These are phyloP conservation scores for Sedum album DNA, from an alignment of 164 flowering plant species.

Conservation along the genomic window DNA sequence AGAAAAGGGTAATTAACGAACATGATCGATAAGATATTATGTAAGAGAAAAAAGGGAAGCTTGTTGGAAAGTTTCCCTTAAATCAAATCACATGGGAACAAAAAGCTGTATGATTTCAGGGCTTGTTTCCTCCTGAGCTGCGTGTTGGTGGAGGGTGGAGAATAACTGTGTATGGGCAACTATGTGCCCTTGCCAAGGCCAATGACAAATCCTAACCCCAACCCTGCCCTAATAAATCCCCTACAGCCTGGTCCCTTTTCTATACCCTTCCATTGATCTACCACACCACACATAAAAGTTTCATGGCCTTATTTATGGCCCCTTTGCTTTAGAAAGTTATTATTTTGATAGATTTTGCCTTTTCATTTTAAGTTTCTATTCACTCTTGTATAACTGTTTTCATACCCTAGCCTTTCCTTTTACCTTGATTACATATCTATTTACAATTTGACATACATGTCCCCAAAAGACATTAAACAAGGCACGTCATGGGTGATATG, in stretches of 20 bases:
- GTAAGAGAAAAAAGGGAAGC: not conserved
- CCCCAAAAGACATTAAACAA: too few relatives aligned
- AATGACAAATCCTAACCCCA: not conserved
- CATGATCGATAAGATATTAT: not conserved
- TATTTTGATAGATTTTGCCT: not conserved
- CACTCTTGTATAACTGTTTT: not conserved
- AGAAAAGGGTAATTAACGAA: not conserved
- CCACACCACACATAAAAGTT: not conserved
- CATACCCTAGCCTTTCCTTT: not conserved
- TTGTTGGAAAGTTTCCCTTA: not conserved
- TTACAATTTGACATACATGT: too few relatives aligned
- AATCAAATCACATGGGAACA: conserved; percentile 5
- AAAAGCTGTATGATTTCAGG: conserved; percentile 5
- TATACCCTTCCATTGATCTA: not conserved
- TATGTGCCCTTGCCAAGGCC: not conserved
- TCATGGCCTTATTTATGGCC: not conserved
- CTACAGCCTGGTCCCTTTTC: not conserved
- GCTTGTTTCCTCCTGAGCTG: not conserved
- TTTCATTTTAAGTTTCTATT: not conserved
- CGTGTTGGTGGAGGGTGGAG: not conserved
- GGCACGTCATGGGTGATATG: too few relatives aligned
- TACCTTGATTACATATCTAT: not conserved
- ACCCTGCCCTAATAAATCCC: conserved; percentile 5
- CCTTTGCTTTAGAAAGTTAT: not conserved
- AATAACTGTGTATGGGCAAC: not conserved